Base-by-base conservation (phyloP, 2,329 filamentous ascomycete species). In the Neurospora sp. region DNA sequence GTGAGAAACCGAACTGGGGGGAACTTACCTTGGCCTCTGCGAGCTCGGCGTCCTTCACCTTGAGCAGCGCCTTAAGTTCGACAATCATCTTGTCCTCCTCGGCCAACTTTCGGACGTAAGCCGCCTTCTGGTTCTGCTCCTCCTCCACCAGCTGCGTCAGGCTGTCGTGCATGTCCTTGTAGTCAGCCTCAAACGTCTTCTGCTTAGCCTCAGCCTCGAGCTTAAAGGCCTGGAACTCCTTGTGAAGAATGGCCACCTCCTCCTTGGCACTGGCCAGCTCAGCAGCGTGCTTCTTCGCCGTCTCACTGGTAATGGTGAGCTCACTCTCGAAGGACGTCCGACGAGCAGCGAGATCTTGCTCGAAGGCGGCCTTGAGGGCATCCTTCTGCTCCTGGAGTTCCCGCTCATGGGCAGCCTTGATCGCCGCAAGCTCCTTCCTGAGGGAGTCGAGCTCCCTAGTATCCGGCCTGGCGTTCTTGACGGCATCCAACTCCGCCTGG, bases 1-100 rank as follows among this genome's bases (percentile, higher is more conserved):
- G 28, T 28, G 28, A 28, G 3, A 28, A 28, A 6, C 43, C 65
- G 38, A 17, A 37, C 17, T 39, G n/a, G 19, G 38, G 38, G 68
- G 69, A 66, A 74, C 78, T 23, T 78, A 89, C 87, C 82, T 86
- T 86, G 70, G 83, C 86, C 78, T 89, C 88, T 17, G 83, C 86
- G 75, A 90, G 81, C 78, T 90, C 87, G 52, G 87, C 87, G 57
- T 89, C 87, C 81, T 87, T 88, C 68, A 89, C 85, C 80, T 86
- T 88, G 73, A 87, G 80, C 75, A 85, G 85, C 41, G 86, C 85
- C 73, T 85, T 82, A 75, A 85, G 76, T 74, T 86, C 82, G 69
- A 83, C 82, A 38, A 83, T 75, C 78, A 81, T 83, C 71, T 83
- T 80, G 76, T 86, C 83, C 43, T 83, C 80, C 33, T 82, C 82